Evolutionary conservation across 2,329 filamentous ascomycete species (phyloP), one percentile per base, ranked within the genome.

Genomic region (Colletotrichum camelliae): DNA sequence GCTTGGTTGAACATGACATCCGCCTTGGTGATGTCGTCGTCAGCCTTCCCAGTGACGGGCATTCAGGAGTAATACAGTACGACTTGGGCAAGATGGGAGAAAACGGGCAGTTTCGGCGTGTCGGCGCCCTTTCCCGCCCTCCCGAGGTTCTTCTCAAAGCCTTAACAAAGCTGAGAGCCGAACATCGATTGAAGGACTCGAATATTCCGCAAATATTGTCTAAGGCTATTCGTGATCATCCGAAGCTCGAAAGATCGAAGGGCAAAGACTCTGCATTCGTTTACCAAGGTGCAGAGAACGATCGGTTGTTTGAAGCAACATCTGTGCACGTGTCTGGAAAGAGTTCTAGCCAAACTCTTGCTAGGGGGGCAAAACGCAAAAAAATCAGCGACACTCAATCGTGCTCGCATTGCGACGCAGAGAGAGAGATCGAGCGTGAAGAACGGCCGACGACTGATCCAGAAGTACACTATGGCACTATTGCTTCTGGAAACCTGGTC

Each of bases 401-500:
- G 67, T 78, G 68, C 73, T 65, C 55, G 16, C 21, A 43, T 57
- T 78, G 75, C 60, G 65, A 67, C 35, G 12, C 24, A 13, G 35
- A 39, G 18, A 64, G 35, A 35, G 75, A 77, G 27, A 65, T 72
- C 33, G 1, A 27, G 52, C 60, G 67, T 15, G 52, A 67, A 57
- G 9, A 29, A 6, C 57, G 77, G 16, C 8, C 9, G 7, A 37
- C 60, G 4, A 24, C 5, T 9, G 67, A 77, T 15, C 62, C 62
- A 7, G 69, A 77, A 6, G 67, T 80, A n/a, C 80, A 81, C 60
- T 80, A 77, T 27, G 79, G 80, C 2, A 31, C 77, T 1, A 80
- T 83, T 18, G 82, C 81, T 0, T 86, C 84, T 0, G 82, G 81
- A 0, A 83, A 86, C 55, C 75, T 79, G 2, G 82, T 87, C 0